phyloP scores from a whole-genome alignment of 352 stramenopile species.

The Phytophthora ramorum region DNA sequence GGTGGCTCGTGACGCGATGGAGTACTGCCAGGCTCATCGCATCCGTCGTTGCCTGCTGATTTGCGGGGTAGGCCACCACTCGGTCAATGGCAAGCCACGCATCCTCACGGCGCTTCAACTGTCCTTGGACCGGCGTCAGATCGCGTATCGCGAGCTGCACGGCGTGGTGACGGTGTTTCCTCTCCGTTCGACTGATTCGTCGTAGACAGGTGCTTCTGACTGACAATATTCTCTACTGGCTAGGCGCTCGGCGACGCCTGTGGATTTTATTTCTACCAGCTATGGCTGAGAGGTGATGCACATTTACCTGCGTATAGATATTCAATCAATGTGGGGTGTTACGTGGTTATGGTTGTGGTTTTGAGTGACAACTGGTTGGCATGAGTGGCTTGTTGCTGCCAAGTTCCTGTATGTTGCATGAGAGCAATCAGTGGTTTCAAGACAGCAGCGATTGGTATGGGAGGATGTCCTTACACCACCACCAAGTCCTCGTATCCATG shows the following conservation, averaged over 20 bases:
- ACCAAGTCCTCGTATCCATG: neutral
- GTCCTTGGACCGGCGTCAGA: constrained; percentile 64
- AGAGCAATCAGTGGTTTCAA: constrained; percentile 12
- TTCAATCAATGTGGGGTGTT: constrained; percentile 25
- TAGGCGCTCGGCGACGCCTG: neutral
- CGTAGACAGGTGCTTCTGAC: constrained; percentile 8
- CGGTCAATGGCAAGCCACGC: constrained; percentile 65
- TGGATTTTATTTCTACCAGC: constrained; percentile 20
- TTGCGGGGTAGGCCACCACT: constrained; percentile 72
- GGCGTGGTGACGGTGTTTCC: constrained; percentile 73
- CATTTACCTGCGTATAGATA: constrained; percentile 8
- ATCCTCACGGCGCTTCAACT: constrained; percentile 67
- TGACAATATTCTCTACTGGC: constrained; percentile 22
- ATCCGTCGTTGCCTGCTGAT: constrained; percentile 74
- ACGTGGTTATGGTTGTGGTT: constrained; percentile 1
- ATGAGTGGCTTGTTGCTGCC: neutral
- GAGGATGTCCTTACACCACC: neutral
- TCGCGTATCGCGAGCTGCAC: constrained; percentile 62
- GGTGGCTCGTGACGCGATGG: constrained; percentile 62
- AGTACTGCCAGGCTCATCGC: constrained; percentile 61
- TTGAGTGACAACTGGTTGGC: constrained; percentile 4
- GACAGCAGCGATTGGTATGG: constrained; percentile 16
- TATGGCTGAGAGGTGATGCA: constrained; percentile 18
- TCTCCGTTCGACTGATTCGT: constrained; percentile 46
- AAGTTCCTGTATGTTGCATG: constrained; percentile 1